Evolutionary conservation across 441 rosid genomes (phyloP), one percentile per base, ranked within the genome.

Genomic region (Cnidoscolus chayamansa): DNA sequence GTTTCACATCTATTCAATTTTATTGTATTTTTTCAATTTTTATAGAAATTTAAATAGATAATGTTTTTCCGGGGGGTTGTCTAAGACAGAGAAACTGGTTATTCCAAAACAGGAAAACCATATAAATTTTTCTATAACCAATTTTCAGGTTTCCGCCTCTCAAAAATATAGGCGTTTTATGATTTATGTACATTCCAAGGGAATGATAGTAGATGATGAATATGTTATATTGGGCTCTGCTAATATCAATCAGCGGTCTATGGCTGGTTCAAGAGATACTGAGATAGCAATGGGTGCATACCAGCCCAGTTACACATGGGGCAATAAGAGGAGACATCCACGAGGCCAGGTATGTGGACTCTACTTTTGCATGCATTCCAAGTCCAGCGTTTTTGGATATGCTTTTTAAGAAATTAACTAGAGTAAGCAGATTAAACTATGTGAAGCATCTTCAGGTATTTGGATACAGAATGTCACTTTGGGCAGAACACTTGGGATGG

Each of bases 201-300:
- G 97, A 81, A 89, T 93, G 97, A 73, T 93, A 54, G 86, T 88
- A 12, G 98, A 93, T 58, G 98, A 93, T 15, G 98, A 89, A 74
- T 89, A 89, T 58, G 85, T 90, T 40, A 79, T 93, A 70, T 43
- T 90, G 73, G 98, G 98, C 16, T 93, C 98, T 4, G 97, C 95
- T 55, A 93, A 93, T 77, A 89, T 93, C 64, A 93, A 93, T 76
- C 89, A 93, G 72, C 85, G 98, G 53, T 90, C 97, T 30, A 60
- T 93, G 90, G 93, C 95, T 15, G 97, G 98, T 50, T 84, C 92
- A 10, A 80, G 95, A 72, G 98, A 93, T 78, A 93, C 98, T 0
- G 98, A 93, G 84, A 90, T 93, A 51, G 98, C 97, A 60, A 87
- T 90, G 86, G 97, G 98, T 10, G 93, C 90, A 3, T 89, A 88